Percentiles rank a stretch among this genome's conserved stretches.
Conservation (phyloP, 805 yeast species). For the Pichia deserticola region DNA sequence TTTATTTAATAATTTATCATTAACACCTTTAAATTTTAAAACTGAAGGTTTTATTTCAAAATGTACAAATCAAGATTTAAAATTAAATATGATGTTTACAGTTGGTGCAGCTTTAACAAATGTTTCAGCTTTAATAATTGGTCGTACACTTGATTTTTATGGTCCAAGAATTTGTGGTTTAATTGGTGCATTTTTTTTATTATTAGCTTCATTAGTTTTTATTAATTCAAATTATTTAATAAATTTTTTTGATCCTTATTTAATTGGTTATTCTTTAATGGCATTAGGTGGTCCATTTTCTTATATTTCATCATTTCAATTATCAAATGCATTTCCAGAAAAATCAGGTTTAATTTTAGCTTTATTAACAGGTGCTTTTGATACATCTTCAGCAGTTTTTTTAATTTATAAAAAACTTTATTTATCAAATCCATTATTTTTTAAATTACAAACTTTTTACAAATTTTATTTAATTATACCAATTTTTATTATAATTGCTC, state of each 20-base stretch:
- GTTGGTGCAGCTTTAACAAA: slow-evolving; percentile 51
- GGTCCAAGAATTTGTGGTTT: slow-evolving; percentile 51
- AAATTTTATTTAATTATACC: slow-evolving; percentile 43
- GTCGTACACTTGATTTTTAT: slow-evolving; percentile 39
- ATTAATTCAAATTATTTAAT: slow-evolving; percentile 28
- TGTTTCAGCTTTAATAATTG: slow-evolving; percentile 45
- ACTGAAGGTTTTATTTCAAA: slow-evolving; percentile 30
- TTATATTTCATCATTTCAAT: slow-evolving; percentile 48
- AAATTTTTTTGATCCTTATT: slow-evolving; percentile 39
- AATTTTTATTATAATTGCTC: slow-evolving; percentile 38
- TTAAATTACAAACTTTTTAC: slow-evolving; percentile 38
- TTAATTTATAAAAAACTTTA: slow-evolving; percentile 39
- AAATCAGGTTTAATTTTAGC: slow-evolving; percentile 47
- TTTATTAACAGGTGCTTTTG: slow-evolving; percentile 50
- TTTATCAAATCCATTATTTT: slow-evolving; percentile 25
- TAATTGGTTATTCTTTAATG: slow-evolving; percentile 44
- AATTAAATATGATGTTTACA: slow-evolving; percentile 51
- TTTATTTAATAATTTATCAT: background rate
- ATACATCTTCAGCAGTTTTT: slow-evolving; percentile 50
- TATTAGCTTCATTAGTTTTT: slow-evolving; percentile 39
- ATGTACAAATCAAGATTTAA: slow-evolving; percentile 47
- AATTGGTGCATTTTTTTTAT: slow-evolving; percentile 41
- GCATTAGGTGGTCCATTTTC: slow-evolving; percentile 56
- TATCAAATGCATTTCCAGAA: slow-evolving; percentile 49
- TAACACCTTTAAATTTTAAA: slow-evolving; percentile 4